Percentiles rank a stretch among this genome's conserved stretches.
Conservation (phyloP, 495 filamentous ascomycete species). For the Neurospora tetraspora region DNA sequence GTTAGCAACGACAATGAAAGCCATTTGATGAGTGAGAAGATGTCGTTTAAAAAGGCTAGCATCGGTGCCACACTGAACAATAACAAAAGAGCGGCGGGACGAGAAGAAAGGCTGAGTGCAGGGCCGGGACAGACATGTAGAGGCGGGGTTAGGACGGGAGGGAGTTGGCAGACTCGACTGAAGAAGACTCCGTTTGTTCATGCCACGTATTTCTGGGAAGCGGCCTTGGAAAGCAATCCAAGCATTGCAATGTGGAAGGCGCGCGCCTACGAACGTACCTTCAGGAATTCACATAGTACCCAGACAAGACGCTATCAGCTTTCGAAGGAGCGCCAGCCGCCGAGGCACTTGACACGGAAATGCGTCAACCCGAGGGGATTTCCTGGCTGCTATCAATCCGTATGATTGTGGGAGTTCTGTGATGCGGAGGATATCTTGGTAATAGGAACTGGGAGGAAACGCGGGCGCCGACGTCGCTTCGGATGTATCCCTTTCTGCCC, state of each 20-base stretch:
- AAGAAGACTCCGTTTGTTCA: neutral
- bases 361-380: neutral
- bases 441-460: neutral
- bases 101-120: neutral
- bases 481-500: conserved; percentile 8
- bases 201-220: neutral
- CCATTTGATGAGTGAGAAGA: neutral
- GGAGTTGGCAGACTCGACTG: neutral
- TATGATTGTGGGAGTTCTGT: neutral
- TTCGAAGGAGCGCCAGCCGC: neutral
- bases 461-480: neutral
- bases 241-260: neutral
- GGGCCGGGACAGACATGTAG: neutral
- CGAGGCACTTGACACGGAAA: neutral
- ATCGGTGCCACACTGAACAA: neutral
- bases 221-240: neutral
- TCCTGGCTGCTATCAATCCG: neutral
- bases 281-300: conserved; percentile 16
- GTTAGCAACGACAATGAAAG: conserved; percentile 7
- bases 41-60: neutral
- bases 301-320: conserved; percentile 3
- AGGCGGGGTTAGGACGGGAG: neutral
- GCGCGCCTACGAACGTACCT: conserved; percentile 10
- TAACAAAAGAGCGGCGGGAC: neutral
- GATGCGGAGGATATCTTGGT: neutral